These are phyloP conservation scores for Eucalyptus urophylla DNA, from an alignment of 345 rosid genomes.

Conservation along the genomic window DNA sequence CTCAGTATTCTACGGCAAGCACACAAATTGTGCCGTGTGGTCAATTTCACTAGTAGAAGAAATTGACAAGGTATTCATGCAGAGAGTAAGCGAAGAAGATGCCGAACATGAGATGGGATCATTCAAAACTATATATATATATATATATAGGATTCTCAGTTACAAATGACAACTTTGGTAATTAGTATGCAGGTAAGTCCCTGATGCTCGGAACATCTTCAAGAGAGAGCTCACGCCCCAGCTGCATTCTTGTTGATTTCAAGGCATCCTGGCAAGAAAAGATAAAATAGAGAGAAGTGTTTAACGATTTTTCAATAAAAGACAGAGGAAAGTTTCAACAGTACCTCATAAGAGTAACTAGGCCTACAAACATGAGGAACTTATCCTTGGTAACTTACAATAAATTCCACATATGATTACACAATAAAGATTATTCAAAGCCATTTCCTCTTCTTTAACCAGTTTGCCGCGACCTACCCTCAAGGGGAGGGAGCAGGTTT, in stretches of 20 bases:
- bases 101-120: background rate
- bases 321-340: background rate
- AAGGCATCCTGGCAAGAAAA: background rate
- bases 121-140: background rate
- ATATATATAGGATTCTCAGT: background rate
- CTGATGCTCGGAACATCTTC: background rate
- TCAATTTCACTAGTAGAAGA: background rate
- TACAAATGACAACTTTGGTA: background rate
- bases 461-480: no score
- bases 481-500: no score
- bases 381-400: no score
- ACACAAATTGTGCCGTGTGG: background rate
- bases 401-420: no score
- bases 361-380: no score
- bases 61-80: background rate
- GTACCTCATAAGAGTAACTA: background rate
- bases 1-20: background rate
- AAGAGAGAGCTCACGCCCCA: background rate
- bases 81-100: background rate
- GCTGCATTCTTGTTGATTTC: background rate
- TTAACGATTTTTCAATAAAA: background rate
- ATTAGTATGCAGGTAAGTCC: background rate
- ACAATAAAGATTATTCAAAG: background rate
- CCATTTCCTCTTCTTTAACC: background rate
- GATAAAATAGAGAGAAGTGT: background rate